phyloP scores from a whole-genome alignment of 2,329 filamentous ascomycete species.

The Eutypella sp. region DNA sequence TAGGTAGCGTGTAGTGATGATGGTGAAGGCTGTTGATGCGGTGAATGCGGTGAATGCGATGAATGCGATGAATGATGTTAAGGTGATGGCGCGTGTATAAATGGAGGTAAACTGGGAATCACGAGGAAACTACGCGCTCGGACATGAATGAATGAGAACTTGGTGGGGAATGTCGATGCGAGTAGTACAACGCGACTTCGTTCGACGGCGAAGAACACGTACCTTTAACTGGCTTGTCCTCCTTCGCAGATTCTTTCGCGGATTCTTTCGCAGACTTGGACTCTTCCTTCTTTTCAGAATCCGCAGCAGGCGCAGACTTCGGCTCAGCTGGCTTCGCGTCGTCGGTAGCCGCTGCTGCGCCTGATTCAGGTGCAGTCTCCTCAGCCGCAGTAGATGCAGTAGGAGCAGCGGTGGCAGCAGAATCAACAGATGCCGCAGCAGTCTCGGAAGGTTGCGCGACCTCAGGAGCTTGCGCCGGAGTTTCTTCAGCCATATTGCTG shows the following conservation, averaged over 20 bases:
- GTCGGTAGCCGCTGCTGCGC: slow-evolving; percentile 9
- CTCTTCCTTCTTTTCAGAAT: neutral
- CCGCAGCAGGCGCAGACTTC: slow-evolving; percentile 7
- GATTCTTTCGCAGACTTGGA: neutral
- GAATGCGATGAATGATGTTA: neutral
- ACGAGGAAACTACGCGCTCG: neutral
- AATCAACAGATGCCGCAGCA: neutral
- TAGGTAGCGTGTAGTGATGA: neutral
- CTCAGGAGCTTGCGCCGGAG: slow-evolving; percentile 15
- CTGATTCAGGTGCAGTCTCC: neutral
- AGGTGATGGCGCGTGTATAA: neutral
- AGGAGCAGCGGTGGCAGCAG: slow-evolving; percentile 4
- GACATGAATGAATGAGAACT: neutral
- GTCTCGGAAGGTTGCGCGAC: neutral
- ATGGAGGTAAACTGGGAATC: neutral
- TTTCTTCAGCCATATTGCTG: slow-evolving; percentile 25
- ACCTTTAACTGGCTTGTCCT: neutral
- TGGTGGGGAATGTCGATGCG: neutral
- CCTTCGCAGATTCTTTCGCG: neutral
- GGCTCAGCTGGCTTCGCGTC: slow-evolving; percentile 21
- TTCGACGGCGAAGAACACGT: neutral
- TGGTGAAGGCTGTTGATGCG: neutral
- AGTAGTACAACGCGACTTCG: neutral
- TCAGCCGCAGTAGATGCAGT: slow-evolving; percentile 2
- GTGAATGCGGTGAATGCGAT: neutral